These are phyloP conservation scores for Clavariopsis aquatica DNA, from an alignment of 495 filamentous ascomycete species.

Conservation along the genomic window DNA sequence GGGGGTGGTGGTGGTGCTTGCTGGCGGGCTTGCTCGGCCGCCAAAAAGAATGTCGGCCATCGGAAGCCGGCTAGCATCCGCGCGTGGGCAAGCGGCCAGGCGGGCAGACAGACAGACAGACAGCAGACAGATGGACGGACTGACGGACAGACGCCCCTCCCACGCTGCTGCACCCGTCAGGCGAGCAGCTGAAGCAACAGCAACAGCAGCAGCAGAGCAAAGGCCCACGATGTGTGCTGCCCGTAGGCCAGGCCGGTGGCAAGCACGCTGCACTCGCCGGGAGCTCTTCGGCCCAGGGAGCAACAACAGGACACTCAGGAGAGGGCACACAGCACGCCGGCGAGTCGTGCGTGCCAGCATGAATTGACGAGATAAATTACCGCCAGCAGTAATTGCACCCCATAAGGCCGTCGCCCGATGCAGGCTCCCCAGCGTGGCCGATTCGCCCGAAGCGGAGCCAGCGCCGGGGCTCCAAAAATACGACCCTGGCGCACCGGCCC, in stretches of 20 bases:
- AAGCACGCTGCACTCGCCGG: neutral
- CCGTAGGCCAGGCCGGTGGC: too few relatives aligned
- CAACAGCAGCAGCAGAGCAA: too few relatives aligned
- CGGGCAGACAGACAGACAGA: too few relatives aligned
- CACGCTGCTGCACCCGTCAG: too few relatives aligned
- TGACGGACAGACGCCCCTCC: too few relatives aligned
- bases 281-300: neutral
- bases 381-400: neutral
- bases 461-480: neutral
- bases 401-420: neutral
- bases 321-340: neutral
- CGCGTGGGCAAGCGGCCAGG: too few relatives aligned
- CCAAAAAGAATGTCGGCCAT: neutral
- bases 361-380: slow-evolving; percentile 24
- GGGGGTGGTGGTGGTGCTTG: too few relatives aligned
- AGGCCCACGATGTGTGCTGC: too few relatives aligned
- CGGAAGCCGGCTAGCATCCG: neutral
- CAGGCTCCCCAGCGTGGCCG: slow-evolving; percentile 15
- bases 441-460: slow-evolving; percentile 10
- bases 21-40: neutral
- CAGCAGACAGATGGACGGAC: too few relatives aligned
- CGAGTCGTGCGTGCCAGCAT: slow-evolving; percentile 8
- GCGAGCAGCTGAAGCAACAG: too few relatives aligned
- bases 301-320: neutral
- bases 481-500: too few relatives aligned